Conservation (phyloP, 78 protist species). For the Dictyostelium capitatum region DNA sequence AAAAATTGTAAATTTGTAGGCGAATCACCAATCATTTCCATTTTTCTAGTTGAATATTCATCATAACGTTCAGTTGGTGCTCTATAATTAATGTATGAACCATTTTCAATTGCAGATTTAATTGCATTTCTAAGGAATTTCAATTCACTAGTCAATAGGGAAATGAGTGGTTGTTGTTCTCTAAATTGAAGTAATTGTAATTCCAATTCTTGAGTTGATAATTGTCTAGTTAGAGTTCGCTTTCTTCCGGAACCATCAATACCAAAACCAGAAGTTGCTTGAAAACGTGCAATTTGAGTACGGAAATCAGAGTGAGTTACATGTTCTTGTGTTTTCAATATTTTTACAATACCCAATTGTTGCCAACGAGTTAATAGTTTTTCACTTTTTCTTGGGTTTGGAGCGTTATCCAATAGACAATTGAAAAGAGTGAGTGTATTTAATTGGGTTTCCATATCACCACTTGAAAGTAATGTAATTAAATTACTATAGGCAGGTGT, state of each 20-base stretch:
- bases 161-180: slow-evolving; percentile 78
- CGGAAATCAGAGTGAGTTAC: slow-evolving; percentile 71
- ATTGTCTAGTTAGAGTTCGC: slow-evolving; percentile 21
- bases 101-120: slow-evolving; percentile 80
- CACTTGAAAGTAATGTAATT: slow-evolving; percentile 31
- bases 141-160: slow-evolving; percentile 46
- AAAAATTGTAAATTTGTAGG: slow-evolving; percentile 47
- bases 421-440: slow-evolving; percentile 73
- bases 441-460: slow-evolving; percentile 83
- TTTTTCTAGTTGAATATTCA: slow-evolving; percentile 23
- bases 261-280: slow-evolving; percentile 59
- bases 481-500: slow-evolving; percentile 39
- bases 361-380: slow-evolving; percentile 66
- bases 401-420: slow-evolving; percentile 75
- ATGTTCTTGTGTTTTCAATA: slow-evolving; percentile 66
- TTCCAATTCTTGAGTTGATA: slow-evolving; percentile 63
- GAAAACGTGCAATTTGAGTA: slow-evolving; percentile 78
- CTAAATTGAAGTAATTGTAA: slow-evolving; percentile 24
- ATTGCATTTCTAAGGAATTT: slow-evolving; percentile 75
- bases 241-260: slow-evolving; percentile 3
- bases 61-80: slow-evolving; percentile 72
- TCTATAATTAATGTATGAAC: slow-evolving; percentile 72
- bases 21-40: slow-evolving; percentile 43
- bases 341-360: slow-evolving; percentile 52
- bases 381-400: slow-evolving; percentile 69